These are phyloP conservation scores for Coemansia sp. DNA, from an alignment of 192 early-diverging fungal species.

Conservation along the genomic window DNA sequence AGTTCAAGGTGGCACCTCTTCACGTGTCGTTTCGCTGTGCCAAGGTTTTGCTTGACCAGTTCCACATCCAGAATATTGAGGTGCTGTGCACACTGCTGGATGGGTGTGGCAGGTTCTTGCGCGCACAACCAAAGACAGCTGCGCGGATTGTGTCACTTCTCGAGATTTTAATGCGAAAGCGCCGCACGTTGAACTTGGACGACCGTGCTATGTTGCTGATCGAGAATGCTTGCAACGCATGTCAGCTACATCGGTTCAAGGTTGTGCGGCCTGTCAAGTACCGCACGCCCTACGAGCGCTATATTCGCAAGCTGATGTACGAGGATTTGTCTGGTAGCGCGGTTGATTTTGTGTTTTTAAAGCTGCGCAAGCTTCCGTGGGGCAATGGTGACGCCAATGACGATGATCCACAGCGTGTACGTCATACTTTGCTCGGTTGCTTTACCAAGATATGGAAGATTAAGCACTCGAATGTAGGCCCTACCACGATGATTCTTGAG, in stretches of 20 bases:
- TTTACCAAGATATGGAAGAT: constrained; percentile 95
- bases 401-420: constrained; percentile 42
- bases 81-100: constrained; percentile 79
- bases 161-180: constrained; percentile 91
- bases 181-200: constrained; percentile 80
- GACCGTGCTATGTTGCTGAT: constrained; percentile 81
- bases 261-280: constrained; percentile 62
- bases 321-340: constrained; percentile 73
- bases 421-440: constrained; percentile 64
- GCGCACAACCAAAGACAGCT: constrained; percentile 72
- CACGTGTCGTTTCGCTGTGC: constrained; percentile 82
- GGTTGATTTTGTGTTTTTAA: constrained; percentile 64
- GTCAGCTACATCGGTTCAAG: constrained; percentile 76
- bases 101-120: constrained; percentile 84
- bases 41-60: constrained; percentile 83
- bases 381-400: constrained; percentile 12
- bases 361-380: constrained; percentile 89
- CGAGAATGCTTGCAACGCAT: constrained; percentile 90
- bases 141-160: constrained; percentile 65
- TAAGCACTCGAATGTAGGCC: constrained; percentile 80
- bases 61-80: constrained; percentile 80
- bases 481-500: constrained; percentile 77
- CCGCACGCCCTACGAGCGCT: constrained; percentile 81
- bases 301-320: constrained; percentile 86
- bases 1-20: constrained; percentile 83